Conservation (phyloP, 2,329 filamentous ascomycete genomes). For the Fusarium chaquense region DNA sequence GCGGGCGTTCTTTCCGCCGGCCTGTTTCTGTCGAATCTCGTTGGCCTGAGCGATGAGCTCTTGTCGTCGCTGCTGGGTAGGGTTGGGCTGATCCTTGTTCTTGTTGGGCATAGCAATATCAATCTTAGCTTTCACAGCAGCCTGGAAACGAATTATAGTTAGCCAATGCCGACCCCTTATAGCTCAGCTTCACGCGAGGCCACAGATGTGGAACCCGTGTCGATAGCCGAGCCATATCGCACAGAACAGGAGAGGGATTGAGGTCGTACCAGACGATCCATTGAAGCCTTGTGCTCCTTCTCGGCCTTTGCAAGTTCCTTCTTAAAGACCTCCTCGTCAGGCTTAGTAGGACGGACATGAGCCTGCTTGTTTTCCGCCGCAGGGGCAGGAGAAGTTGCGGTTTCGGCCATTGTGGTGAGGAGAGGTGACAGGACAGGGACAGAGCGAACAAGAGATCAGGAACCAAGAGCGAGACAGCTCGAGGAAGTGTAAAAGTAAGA, state of each 20-base stretch:
- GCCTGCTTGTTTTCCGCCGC: constrained; percentile 54
- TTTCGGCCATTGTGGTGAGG: constrained; percentile 59
- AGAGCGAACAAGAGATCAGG: constrained; percentile 29
- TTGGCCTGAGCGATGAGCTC: constrained; percentile 86
- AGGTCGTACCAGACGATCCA: constrained; percentile 66
- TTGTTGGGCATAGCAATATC: constrained; percentile 81
- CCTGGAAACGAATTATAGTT: constrained; percentile 64
- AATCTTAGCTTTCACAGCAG: constrained; percentile 87
- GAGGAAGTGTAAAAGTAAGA: constrained; percentile 21
- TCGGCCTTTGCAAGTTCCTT: constrained; percentile 82
- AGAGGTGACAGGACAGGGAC: constrained; percentile 19
- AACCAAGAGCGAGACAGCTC: constrained; percentile 40
- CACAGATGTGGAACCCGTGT: constrained; percentile 37
- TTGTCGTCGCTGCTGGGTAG: constrained; percentile 83
- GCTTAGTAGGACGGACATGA: constrained; percentile 79
- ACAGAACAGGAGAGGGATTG: constrained; percentile 20
- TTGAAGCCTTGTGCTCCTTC: constrained; percentile 84
- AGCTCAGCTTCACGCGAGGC: constrained; percentile 27
- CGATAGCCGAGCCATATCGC: constrained; percentile 17
- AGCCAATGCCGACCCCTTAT: constrained; percentile 27
- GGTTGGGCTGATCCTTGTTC: constrained; percentile 82
- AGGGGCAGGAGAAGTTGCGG: constrained; percentile 59
- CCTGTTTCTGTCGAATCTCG: constrained; percentile 88
- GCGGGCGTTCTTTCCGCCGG: constrained; percentile 85
- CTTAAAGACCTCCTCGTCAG: constrained; percentile 88